Base-by-base conservation (phyloP, 768 basidiomycete species). In the Agaricus blazei region DNA sequence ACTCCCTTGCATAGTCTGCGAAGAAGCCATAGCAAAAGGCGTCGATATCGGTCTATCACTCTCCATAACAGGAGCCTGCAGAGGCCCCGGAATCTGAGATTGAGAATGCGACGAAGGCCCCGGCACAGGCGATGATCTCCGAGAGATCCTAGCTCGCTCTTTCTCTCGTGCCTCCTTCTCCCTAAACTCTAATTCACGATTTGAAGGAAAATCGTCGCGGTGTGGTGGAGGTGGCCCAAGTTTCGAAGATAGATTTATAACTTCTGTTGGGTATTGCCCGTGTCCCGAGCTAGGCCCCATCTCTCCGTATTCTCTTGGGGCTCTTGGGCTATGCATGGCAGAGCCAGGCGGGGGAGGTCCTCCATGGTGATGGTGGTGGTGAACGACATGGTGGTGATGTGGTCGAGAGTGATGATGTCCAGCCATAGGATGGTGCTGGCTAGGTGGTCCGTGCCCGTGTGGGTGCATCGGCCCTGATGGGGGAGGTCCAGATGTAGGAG, bases 361-460 rank as follows among this genome's bases (percentile, higher is more conserved):
- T 12, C 50, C 61, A 51, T 70, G 73, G 38, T 75, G 75, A 54
- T 73, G 73, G 38, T 75, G 75, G 53, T 73, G 73, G 55, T 73
- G 75, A 6, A 75, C 63, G 56, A 75, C 72, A 58, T 83, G 82
- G 54, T 82, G 79, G 54, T 82, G 79, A 54, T 84, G 81, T 2
- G 68, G 61, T 27, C 73, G 75, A 51, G 75, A 79, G 59, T 73
- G 81, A 56, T 80, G 80, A 52, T 76, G 73, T 46, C 70, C 70
- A 47, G 63, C 63, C 4, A 60, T 45, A 50, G 55, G 58, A 51
- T 75, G 72, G 51, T 74, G 69, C 54, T 72, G 72, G 8, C 51
- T 46, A 4, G 62, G 55, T n/a, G 54, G 54, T 29, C 37, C 48
- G 46, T 29, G 61, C 54, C 27, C 59, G 64, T 75, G 76, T 15